These are phyloP conservation scores for Nicotiana tomentosiformis DNA, from an alignment of 257 asterid genomes.

Conservation along the genomic window DNA sequence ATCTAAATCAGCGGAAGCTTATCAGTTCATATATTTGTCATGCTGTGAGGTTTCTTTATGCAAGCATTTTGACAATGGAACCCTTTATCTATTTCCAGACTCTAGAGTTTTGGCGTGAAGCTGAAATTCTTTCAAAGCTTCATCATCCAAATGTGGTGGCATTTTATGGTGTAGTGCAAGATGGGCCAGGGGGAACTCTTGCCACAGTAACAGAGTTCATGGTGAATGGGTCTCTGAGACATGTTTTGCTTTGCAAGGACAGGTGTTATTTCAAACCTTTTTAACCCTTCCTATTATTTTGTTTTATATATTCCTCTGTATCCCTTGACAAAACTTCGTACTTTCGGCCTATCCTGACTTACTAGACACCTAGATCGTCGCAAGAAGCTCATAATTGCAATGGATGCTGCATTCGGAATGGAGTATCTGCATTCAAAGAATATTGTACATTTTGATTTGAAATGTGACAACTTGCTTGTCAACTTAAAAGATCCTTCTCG, in stretches of 20 bases:
- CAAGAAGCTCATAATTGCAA: constrained; percentile 83
- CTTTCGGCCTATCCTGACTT: neutral
- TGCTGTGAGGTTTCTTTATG: constrained; percentile 11
- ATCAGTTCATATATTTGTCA: neutral
- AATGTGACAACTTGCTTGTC: constrained; percentile 93
- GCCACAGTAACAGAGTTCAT: constrained; percentile 93
- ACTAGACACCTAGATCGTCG: constrained; percentile 91
- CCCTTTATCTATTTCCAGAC: constrained; percentile 38
- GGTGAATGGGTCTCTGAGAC: constrained; percentile 94
- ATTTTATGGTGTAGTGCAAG: constrained; percentile 93
- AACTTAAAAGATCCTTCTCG: constrained; percentile 91
- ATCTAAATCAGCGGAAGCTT: neutral
- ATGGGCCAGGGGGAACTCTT: constrained; percentile 92
- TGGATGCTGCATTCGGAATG: constrained; percentile 99
- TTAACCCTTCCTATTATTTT: neutral
- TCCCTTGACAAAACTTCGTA: neutral
- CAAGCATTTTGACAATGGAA: constrained; percentile 6
- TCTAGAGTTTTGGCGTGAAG: constrained; percentile 88
- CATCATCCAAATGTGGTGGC: constrained; percentile 98
- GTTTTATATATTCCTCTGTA: constrained; percentile 1
- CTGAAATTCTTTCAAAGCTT: constrained; percentile 85
- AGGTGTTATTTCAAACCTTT: constrained; percentile 29
- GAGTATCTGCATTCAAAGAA: constrained; percentile 92
- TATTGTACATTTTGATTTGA: constrained; percentile 89
- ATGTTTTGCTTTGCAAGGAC: constrained; percentile 66